Conservation (phyloP, 139 green algal species). For the Chlorella sorokiniana region DNA sequence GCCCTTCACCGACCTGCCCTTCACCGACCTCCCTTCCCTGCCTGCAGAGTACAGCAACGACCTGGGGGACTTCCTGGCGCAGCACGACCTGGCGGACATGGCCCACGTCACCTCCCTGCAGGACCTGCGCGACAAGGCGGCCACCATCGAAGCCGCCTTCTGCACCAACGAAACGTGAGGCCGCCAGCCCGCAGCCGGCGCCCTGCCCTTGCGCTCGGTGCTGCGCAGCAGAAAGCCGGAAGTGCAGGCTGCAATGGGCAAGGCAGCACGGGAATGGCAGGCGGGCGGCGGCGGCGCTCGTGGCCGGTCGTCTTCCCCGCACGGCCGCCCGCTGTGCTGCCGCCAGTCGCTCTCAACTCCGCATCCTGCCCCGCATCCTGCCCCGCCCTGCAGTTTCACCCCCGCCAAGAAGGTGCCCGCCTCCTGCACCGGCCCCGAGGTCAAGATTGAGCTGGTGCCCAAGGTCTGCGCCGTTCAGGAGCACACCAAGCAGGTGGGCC, state of each 20-base stretch:
- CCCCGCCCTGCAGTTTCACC: constrained; percentile 1
- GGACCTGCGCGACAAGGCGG: neutral
- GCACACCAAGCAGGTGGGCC: constrained; percentile 11
- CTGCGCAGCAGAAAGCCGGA: no score
- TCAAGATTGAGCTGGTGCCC: constrained; percentile 33
- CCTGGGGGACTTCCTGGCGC: constrained; percentile 18
- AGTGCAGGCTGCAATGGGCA: no score
- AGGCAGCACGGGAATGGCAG: no score
- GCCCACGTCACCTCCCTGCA: neutral
- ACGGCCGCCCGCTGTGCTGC: no score
- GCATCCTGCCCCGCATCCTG: neutral
- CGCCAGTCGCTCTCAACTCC: neutral
- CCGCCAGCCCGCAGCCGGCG: no score
- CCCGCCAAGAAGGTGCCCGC: constrained; percentile 16
- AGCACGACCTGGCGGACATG: constrained; percentile 4
- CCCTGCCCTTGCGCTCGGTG: no score
- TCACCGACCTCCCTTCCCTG: neutral
- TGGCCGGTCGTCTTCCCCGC: no score
- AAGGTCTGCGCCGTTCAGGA: constrained; percentile 37
- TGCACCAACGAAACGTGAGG: constrained; percentile 13
- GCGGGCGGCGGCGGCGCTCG: no score
- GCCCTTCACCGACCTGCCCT: neutral
- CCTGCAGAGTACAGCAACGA: constrained; percentile 14
- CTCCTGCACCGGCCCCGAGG: constrained; percentile 34
- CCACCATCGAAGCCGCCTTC: constrained; percentile 5